These are phyloP conservation scores for Psilocybe sp. DNA, from an alignment of 768 basidiomycete species.

Conservation along the genomic window DNA sequence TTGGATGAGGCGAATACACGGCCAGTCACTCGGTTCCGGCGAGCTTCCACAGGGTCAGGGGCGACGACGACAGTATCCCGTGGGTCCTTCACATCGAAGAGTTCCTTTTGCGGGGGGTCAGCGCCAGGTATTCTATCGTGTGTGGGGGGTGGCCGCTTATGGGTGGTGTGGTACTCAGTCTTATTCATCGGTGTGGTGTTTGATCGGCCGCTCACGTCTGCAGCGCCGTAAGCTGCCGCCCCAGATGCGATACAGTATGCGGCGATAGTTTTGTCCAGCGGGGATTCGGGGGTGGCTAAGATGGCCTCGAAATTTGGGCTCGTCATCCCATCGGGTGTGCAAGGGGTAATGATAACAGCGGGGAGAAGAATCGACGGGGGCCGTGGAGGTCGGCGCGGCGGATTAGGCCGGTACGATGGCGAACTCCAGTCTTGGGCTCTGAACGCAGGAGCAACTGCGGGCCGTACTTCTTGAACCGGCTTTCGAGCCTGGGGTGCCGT, in stretches of 20 bases:
- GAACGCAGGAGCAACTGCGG: conserved; percentile 2
- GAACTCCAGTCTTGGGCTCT: conserved; percentile 12
- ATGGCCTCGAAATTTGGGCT: neutral
- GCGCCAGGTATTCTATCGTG: too few species aligned
- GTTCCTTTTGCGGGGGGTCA: too few species aligned
- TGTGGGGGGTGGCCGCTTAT: too few species aligned
- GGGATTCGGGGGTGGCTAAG: conserved; percentile 7
- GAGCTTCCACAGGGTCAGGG: too few species aligned
- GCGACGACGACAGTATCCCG: too few species aligned
- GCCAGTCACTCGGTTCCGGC: too few species aligned
- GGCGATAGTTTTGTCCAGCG: conserved; percentile 2
- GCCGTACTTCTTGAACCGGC: neutral
- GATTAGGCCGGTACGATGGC: neutral
- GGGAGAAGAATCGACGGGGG: conserved; percentile 11
- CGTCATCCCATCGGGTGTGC: conserved; percentile 11
- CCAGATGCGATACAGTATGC: neutral
- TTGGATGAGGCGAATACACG: too few species aligned
- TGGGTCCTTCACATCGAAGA: too few species aligned
- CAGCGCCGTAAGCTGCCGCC: neutral
- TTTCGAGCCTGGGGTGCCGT: neutral
- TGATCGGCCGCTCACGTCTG: too few species aligned
- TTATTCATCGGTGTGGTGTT: too few species aligned
- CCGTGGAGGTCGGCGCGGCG: conserved; percentile 10
- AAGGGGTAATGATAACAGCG: conserved; percentile 21
- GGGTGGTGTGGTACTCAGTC: too few species aligned